Percentiles rank a stretch among this genome's conserved stretches.
Conservation (phyloP, 805 yeast genomes). For the Torulaspora gathmanii region DNA sequence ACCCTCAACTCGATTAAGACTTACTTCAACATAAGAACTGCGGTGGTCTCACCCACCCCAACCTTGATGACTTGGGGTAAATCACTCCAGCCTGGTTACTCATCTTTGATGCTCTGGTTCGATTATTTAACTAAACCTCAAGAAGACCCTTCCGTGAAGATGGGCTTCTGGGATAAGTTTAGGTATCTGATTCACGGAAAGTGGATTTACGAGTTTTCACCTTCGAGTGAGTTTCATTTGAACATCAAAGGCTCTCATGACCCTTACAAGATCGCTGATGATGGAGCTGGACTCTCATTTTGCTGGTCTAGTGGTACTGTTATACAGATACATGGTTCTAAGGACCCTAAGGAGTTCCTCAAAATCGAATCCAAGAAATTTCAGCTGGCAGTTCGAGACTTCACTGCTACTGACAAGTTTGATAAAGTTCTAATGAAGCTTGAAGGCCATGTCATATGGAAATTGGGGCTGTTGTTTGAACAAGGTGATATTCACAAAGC, state of each 20-base stretch:
- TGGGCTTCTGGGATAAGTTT: conserved; percentile 72
- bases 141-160: conserved; percentile 54
- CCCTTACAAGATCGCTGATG: conserved; percentile 56
- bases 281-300: conserved; percentile 59
- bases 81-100: conserved; percentile 55
- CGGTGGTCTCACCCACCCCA: conserved; percentile 43
- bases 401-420: conserved; percentile 29
- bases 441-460: conserved; percentile 70
- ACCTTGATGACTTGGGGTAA: conserved; percentile 61
- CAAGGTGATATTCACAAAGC: conserved; percentile 43
- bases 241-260: conserved; percentile 57
- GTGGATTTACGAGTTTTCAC: conserved; percentile 43
- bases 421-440: conserved; percentile 56
- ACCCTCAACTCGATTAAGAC: conserved; percentile 61
- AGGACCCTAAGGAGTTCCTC: conserved; percentile 47
- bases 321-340: conserved; percentile 48
- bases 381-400: conserved; percentile 50
- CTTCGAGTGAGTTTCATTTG: conserved; percentile 49
- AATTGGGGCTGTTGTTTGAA: conserved; percentile 68
- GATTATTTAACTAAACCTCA: conserved; percentile 69
- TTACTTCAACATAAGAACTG: conserved; percentile 45
- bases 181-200: conserved; percentile 52
- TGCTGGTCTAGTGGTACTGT: conserved; percentile 56
- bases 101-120: conserved; percentile 57
- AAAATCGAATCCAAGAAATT: conserved; percentile 53